Base-by-base conservation (phyloP, 805 yeast genomes). In the Lipomyces chichibuensis region DNA sequence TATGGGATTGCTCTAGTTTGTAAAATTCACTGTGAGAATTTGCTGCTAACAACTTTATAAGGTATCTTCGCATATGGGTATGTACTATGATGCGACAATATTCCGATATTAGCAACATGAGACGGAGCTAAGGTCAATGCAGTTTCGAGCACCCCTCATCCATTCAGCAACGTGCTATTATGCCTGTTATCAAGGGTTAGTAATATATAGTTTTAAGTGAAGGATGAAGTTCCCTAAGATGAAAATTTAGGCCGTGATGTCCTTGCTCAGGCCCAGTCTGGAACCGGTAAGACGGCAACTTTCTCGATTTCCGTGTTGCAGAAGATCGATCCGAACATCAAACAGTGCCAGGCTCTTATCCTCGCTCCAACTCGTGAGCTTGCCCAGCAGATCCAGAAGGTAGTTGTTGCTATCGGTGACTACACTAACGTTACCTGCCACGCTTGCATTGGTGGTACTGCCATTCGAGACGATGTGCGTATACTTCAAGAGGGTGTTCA, bases 251-350 rank as follows among this genome's bases (percentile, higher is more conserved):
- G 68, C 65, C 88, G 92, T 80, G 99, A 95, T 80, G 96, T 93
- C 63, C 87, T 95, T 71, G 99, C 99, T 69, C 99, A 95, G 83
- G 98, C 99, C 67, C 99, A 95, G 82, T 92, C 97, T 49, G 99
- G 99, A 81, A 95, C 99, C 60, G 99, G 99, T 81, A 95, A 95
- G 83, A 95, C 99, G 35, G 99, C 98, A 72, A 95, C 99, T 59
- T 95, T 95, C 84, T 85, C 98, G 71, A 94, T 95, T 73, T 94
- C 97, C 32, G 90, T 92, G 84, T 82, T 95, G 72, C 96, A 95
- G 80, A 90, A 86, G 71, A 85, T 95, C 64, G 97, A 94, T 74
- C 82, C 88, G 65, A 85, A 84, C 70, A 81, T 85, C 70, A 84
- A 87, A 76, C 90, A 90, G 71, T 84, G 92, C 69, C 98, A 95